Conservation (phyloP, 2,329 filamentous ascomycete species). For the Albophoma yamanashiensis region DNA sequence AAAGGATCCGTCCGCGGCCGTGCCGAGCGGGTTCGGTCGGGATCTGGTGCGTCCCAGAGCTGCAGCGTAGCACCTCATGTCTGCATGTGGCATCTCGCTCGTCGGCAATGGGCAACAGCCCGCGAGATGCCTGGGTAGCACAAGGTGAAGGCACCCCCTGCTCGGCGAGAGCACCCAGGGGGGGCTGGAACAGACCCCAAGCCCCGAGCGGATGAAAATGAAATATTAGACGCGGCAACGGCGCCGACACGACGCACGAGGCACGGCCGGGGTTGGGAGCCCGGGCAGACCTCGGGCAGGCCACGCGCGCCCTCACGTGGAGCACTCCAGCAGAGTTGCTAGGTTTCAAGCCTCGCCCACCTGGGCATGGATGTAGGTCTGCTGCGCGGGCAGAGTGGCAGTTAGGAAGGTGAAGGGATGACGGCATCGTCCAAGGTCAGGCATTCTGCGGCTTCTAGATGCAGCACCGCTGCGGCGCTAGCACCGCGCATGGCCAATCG, state of each 20-base stretch:
- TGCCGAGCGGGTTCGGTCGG: neutral
- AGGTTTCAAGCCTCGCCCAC: neutral
- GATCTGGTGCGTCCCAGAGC: neutral
- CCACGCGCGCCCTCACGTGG: neutral
- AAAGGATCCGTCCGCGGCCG: neutral
- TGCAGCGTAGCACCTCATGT: neutral
- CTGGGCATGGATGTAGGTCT: neutral
- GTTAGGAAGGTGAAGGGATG: neutral
- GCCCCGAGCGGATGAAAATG: neutral
- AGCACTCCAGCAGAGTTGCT: neutral
- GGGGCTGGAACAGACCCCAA: neutral
- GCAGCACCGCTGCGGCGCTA: neutral
- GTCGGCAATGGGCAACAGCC: neutral
- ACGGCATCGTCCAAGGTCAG: neutral
- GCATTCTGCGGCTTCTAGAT: neutral
- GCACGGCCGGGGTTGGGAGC: neutral
- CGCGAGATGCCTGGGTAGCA: neutral
- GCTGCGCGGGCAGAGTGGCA: neutral
- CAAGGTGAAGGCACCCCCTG: neutral
- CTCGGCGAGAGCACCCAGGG: neutral
- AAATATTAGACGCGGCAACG: neutral
- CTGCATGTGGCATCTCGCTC: neutral
- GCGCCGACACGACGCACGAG: neutral
- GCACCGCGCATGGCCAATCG: neutral
- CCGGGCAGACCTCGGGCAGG: neutral